Conservation (phyloP, 2,329 filamentous ascomycete genomes). For the Claviceps paspali region DNA sequence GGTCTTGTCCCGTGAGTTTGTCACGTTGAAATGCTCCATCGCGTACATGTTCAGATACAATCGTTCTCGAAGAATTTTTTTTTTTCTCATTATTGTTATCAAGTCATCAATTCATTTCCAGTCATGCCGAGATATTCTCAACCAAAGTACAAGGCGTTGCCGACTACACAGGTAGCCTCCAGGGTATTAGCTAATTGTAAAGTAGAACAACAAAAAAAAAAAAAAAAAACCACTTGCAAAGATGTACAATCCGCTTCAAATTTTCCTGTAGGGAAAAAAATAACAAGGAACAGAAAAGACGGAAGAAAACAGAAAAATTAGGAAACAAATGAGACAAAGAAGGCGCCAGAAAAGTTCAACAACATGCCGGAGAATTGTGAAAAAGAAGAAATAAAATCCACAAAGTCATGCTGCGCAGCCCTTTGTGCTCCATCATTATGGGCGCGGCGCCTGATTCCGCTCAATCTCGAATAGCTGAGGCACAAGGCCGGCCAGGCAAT, state of each 20-base stretch:
- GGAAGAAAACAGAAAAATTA: neutral
- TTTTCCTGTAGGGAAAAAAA: no score
- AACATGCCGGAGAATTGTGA: no score
- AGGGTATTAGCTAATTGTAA: neutral
- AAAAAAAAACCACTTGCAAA: neutral
- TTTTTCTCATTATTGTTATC: no score
- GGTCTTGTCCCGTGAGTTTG: no score
- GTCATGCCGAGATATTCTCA: neutral
- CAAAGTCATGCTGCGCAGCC: neutral
- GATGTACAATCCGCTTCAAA: no score
- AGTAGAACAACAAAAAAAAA: neutral
- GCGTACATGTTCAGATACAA: no score
- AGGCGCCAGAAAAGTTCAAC: no score
- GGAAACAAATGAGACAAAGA: neutral
- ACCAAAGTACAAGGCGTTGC: neutral
- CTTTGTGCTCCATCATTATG: neutral
- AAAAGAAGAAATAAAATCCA: neutral
- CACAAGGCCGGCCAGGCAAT: slow-evolving; percentile 35
- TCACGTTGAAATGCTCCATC: neutral
- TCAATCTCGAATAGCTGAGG: slow-evolving; percentile 15
- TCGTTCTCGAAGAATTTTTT: no score
- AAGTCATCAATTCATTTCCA: neutral
- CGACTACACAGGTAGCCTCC: neutral
- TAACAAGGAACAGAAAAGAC: neutral
- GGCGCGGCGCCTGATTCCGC: neutral